Conservation (phyloP, 805 yeast species). For the Cyberlindnera xylosilytica region DNA sequence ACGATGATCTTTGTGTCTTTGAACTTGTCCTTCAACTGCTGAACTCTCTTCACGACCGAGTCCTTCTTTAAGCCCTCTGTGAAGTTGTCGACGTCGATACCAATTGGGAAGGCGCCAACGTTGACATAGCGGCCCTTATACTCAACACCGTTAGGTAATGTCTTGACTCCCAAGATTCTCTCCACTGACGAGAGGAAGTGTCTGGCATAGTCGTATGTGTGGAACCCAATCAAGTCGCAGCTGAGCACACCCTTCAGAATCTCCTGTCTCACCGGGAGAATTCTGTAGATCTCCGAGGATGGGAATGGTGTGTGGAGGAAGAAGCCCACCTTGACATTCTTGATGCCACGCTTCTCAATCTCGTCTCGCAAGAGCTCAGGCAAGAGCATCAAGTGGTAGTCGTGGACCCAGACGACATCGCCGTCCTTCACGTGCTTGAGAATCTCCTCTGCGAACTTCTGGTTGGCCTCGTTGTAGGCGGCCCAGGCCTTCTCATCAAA, state of each 20-base stretch:
- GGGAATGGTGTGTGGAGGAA: slow-evolving; percentile 98
- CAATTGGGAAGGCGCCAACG: slow-evolving; percentile 98
- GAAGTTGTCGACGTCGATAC: slow-evolving; percentile 93
- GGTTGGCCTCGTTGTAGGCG: slow-evolving; percentile 92
- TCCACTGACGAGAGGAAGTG: slow-evolving; percentile 91
- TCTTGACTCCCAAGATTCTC: slow-evolving; percentile 74
- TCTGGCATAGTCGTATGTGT: slow-evolving; percentile 97
- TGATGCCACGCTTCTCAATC: slow-evolving; percentile 41
- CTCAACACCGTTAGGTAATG: slow-evolving; percentile 88
- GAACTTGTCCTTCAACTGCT: slow-evolving; percentile 61
- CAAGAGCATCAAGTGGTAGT: slow-evolving; percentile 91
- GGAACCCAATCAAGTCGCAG: slow-evolving; percentile 95
- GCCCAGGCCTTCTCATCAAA: slow-evolving; percentile 98
- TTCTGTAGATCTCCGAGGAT: slow-evolving; percentile 91
- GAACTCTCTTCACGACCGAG: slow-evolving; percentile 62
- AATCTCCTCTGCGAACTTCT: slow-evolving; percentile 72
- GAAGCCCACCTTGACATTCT: slow-evolving; percentile 79
- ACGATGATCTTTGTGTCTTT: slow-evolving; percentile 81
- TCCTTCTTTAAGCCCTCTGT: slow-evolving; percentile 68
- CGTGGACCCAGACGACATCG: slow-evolving; percentile 97
- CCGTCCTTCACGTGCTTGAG: slow-evolving; percentile 69
- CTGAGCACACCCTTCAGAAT: slow-evolving; percentile 87
- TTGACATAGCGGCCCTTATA: slow-evolving; percentile 71
- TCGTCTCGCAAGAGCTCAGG: slow-evolving; percentile 81
- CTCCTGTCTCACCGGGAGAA: slow-evolving; percentile 92